phyloP scores from a whole-genome alignment of 805 yeast species.

The Wickerhamiella occidentalis region DNA sequence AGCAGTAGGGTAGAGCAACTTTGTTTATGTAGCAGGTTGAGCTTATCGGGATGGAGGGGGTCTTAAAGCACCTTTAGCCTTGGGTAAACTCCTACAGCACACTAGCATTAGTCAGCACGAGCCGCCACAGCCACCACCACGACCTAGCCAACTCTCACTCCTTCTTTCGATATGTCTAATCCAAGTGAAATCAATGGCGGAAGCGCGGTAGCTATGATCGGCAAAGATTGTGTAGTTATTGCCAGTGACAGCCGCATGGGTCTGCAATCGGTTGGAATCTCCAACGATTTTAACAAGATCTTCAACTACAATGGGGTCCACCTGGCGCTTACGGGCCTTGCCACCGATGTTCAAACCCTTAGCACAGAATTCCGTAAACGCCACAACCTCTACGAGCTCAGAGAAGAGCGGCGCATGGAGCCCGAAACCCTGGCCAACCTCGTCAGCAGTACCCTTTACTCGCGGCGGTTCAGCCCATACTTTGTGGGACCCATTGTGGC shows the following conservation, averaged over 20 bases:
- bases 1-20: too few relatives aligned
- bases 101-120: too few relatives aligned
- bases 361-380: conserved; percentile 67
- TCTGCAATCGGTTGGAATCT: conserved; percentile 79
- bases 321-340: conserved; percentile 88
- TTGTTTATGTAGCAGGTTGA: too few relatives aligned
- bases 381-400: conserved; percentile 75
- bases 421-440: conserved; percentile 89
- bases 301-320: conserved; percentile 69
- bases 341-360: conserved; percentile 83
- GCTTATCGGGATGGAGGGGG: too few relatives aligned
- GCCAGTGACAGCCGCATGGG: conserved; percentile 94
- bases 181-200: conserved; percentile 48
- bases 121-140: neutral
- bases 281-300: conserved; percentile 87
- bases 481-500: conserved; percentile 96
- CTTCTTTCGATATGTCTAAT: conserved; percentile 25
- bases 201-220: conserved; percentile 96
- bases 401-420: conserved; percentile 85
- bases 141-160: neutral
- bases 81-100: too few relatives aligned
- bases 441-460: conserved; percentile 80
- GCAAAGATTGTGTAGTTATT: conserved; percentile 95
- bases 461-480: conserved; percentile 84
- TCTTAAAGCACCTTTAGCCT: too few relatives aligned